Conservation (phyloP, 164 flowering plant species). For the Taxillus chinensis region DNA sequence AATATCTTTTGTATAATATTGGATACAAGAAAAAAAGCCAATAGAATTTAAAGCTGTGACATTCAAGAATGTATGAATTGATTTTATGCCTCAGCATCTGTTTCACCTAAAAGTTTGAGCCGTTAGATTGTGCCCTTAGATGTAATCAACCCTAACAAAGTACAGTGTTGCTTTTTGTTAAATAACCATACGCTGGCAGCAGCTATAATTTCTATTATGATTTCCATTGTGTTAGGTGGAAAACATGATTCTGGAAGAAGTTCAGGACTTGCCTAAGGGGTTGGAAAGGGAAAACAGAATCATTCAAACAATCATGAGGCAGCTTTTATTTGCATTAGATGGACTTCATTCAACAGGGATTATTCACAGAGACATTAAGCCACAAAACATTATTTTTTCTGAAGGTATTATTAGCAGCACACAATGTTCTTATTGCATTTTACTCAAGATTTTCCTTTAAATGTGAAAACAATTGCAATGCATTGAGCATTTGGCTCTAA, state of each 20-base stretch:
- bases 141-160: no score
- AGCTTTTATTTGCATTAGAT: slow-evolving; percentile 85
- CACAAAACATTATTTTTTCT: slow-evolving; percentile 89
- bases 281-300: slow-evolving; percentile 84
- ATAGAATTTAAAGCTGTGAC: no score
- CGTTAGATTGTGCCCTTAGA: no score
- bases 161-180: no score
- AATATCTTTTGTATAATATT: no score
- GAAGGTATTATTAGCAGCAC: slow-evolving; percentile 45
- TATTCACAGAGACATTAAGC: slow-evolving; percentile 94
- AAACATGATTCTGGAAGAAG: slow-evolving; percentile 72
- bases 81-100: no score
- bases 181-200: no score
- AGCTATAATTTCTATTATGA: no score
- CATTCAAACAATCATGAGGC: slow-evolving; percentile 84
- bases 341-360: slow-evolving; percentile 97
- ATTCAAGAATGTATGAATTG: no score
- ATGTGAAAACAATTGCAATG: neutral
- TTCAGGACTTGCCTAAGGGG: slow-evolving; percentile 77
- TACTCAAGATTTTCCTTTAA: neutral
- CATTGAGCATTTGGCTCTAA: neutral
- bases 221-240: slow-evolving; percentile 51
- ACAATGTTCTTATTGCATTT: neutral
- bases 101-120: no score
- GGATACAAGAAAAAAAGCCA: no score